phyloP scores from a whole-genome alignment of 1,284 basidiomycete genomes.

The Erythrobasidium hasegawianum region DNA sequence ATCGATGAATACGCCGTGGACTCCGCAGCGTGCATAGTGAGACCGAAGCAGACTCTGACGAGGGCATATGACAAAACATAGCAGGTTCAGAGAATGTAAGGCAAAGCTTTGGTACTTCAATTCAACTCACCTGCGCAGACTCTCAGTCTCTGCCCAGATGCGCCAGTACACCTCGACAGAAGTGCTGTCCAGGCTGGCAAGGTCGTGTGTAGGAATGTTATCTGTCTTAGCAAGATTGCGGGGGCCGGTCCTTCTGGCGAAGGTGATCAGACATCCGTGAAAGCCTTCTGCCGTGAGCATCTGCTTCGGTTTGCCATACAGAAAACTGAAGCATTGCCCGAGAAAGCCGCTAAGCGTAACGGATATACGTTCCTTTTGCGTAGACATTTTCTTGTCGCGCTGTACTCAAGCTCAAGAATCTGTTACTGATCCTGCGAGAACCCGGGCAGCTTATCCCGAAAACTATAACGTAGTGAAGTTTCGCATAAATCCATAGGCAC shows the following conservation, averaged over 20 bases:
- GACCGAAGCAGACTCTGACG: constrained; percentile 3
- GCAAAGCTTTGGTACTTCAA: no score
- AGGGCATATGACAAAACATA: not conserved
- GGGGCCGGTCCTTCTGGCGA: constrained; percentile 13
- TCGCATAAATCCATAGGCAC: constrained; percentile 26
- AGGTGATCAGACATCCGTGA: constrained; percentile 17
- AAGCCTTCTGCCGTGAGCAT: constrained; percentile 27
- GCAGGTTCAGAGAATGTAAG: no score
- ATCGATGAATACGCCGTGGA: constrained; percentile 12
- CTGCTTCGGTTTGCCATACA: constrained; percentile 24
- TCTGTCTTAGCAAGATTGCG: constrained; percentile 19
- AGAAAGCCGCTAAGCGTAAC: constrained; percentile 21
- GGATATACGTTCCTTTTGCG: constrained; percentile 12
- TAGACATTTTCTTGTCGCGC: constrained; percentile 22
- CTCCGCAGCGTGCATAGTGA: constrained; percentile 5
- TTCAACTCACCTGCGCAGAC: constrained; percentile 11
- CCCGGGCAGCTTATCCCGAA: not conserved
- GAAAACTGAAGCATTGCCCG: constrained; percentile 29
- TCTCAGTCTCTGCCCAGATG: constrained; percentile 15
- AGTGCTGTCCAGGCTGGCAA: constrained; percentile 4
- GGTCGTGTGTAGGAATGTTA: constrained; percentile 3
- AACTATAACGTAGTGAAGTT: constrained; percentile 23
- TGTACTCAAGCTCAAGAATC: not conserved
- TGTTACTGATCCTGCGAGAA: no score
- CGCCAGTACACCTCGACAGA: constrained; percentile 15